Evolutionary conservation across 345 rosid genomes (phyloP).

Genomic region (Eucalyptus lansdowneana): DNA sequence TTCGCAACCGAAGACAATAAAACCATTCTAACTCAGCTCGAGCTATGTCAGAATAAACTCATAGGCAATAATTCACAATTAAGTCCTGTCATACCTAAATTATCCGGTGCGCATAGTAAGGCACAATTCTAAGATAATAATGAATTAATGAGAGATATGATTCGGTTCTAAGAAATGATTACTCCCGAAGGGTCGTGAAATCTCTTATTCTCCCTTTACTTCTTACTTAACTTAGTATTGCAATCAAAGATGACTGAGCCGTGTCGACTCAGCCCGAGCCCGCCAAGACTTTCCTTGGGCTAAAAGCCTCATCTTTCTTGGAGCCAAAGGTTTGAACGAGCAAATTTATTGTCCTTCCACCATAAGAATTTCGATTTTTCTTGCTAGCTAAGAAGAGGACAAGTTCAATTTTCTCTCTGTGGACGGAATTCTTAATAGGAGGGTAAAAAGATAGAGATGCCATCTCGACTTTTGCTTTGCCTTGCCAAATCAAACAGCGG

Average conservation of each 20-base stretch:
- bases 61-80: background rate
- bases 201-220: background rate
- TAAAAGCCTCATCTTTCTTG: background rate
- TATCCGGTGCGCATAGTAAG: background rate
- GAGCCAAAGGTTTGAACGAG: background rate
- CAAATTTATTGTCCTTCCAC: background rate
- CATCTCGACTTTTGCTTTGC: background rate
- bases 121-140: background rate
- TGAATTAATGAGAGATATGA: background rate
- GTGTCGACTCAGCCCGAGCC: background rate
- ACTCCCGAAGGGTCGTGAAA: background rate
- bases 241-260: no score
- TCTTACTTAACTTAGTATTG: background rate
- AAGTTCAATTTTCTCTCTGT: background rate
- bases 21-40: background rate
- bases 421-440: background rate
- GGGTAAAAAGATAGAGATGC: background rate
- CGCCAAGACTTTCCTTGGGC: background rate
- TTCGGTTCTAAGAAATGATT: fast-evolving
- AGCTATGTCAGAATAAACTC: background rate
- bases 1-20: fast-evolving
- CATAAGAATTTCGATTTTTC: background rate
- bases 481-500: background rate
- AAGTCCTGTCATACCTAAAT: background rate
- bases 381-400: background rate